These are phyloP conservation scores for Polyplosphaeria fusca DNA, from an alignment of 495 filamentous ascomycete genomes.

Conservation along the genomic window DNA sequence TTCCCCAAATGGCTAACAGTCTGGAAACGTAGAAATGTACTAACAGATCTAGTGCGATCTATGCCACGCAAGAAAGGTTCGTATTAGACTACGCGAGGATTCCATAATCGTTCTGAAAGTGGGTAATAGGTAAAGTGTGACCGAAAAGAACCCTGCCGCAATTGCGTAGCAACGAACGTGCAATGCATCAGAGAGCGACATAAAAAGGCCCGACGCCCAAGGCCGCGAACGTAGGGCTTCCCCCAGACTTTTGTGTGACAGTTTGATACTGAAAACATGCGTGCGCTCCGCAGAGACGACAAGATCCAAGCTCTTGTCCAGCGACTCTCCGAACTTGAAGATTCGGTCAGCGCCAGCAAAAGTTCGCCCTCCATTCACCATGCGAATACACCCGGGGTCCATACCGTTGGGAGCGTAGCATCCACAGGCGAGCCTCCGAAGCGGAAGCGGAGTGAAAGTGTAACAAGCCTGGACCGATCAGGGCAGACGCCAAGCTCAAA, in stretches of 20 bases:
- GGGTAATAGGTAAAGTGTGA: constrained; percentile 16
- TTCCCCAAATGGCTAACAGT: background rate
- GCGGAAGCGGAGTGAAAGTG: background rate
- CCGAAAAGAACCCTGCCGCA: constrained; percentile 13
- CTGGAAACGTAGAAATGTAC: background rate
- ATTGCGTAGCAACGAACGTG: background rate
- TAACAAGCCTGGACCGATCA: background rate
- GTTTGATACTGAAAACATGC: background rate
- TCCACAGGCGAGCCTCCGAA: background rate
- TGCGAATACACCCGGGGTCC: no score
- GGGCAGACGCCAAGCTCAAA: background rate
- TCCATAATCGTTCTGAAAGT: background rate
- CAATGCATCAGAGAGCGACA: constrained; percentile 9
- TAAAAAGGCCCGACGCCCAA: background rate
- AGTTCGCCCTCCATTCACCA: background rate
- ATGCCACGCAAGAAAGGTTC: constrained; percentile 13
- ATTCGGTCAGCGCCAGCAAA: background rate
- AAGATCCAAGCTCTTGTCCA: constrained; percentile 13
- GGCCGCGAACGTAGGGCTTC: constrained; percentile 3
- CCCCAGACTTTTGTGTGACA: background rate
- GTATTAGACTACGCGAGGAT: background rate
- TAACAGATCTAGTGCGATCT: constrained; percentile 5
- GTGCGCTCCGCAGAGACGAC: background rate
- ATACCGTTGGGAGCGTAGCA: background rate
- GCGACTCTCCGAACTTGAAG: constrained; percentile 3